Evolutionary conservation across 805 yeast species (phyloP).

Genomic region (Ogataea pini): DNA sequence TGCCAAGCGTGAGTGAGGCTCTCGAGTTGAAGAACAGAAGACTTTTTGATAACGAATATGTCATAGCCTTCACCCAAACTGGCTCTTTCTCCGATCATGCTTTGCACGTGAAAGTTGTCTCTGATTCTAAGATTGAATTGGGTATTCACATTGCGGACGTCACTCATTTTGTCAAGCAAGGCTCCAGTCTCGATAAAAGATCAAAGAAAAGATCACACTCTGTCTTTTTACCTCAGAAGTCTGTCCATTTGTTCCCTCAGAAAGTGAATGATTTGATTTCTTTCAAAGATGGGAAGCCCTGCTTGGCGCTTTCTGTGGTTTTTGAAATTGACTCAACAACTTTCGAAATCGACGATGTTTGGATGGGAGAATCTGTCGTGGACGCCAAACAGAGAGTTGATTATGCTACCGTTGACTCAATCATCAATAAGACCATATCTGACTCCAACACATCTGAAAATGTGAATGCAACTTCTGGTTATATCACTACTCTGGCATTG

Average conservation of each 20-base stretch:
- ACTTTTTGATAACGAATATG: constrained; percentile 58
- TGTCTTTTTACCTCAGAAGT: constrained; percentile 80
- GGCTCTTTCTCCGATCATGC: constrained; percentile 73
- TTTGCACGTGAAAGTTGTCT: constrained; percentile 67
- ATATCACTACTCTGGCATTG: constrained; percentile 61
- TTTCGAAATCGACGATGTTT: constrained; percentile 71
- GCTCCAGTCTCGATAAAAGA: constrained; percentile 80
- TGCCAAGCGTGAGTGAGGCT: constrained; percentile 39
- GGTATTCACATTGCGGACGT: constrained; percentile 88
- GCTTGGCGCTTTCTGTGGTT: constrained; percentile 73
- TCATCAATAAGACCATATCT: constrained; percentile 37
- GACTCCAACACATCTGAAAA: constrained; percentile 36
- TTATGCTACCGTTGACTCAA: constrained; percentile 56
- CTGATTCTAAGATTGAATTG: constrained; percentile 65
- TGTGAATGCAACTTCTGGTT: constrained; percentile 56
- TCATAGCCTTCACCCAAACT: constrained; percentile 62
- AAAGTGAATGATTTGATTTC: constrained; percentile 60
- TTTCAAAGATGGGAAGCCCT: constrained; percentile 57
- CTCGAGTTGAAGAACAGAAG: constrained; percentile 44
- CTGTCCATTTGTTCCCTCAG: constrained; percentile 66
- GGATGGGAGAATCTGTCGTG: constrained; percentile 72
- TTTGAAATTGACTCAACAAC: constrained; percentile 75
- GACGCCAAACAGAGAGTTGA: constrained; percentile 60
- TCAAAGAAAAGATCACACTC: constrained; percentile 88
- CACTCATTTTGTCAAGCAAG: constrained; percentile 67